These are phyloP conservation scores for Chalciporus sp. DNA, from an alignment of 1,284 basidiomycete genomes.

Conservation along the genomic window DNA sequence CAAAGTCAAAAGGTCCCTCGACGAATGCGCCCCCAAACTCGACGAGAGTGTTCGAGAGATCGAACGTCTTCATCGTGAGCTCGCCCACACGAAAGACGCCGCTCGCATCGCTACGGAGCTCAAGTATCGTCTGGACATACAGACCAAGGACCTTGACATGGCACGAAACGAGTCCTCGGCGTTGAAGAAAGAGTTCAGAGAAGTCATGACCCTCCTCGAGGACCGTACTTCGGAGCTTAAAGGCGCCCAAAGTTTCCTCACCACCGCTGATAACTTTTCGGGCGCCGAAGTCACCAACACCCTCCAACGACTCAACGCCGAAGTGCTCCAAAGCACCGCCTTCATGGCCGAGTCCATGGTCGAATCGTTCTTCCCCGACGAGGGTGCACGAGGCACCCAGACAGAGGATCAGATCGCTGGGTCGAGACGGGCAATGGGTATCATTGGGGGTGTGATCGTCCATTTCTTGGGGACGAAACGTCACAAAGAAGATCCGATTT, in stretches of 20 bases:
- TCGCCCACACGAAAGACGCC: slow-evolving; percentile 19
- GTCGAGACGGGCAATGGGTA: slow-evolving; percentile 23
- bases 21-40: slow-evolving; percentile 19
- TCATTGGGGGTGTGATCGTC: slow-evolving; percentile 25
- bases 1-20: slow-evolving; percentile 24
- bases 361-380: slow-evolving; percentile 28
- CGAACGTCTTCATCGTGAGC: slow-evolving; percentile 19
- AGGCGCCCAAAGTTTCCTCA: slow-evolving; percentile 39
- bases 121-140: slow-evolving; percentile 20
- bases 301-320: slow-evolving; percentile 36
- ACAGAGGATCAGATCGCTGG: slow-evolving; percentile 29
- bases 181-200: slow-evolving; percentile 32
- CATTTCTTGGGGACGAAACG: slow-evolving; percentile 33
- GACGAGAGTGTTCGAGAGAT: slow-evolving; percentile 21
- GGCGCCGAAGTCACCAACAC: slow-evolving; percentile 36
- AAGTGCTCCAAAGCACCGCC: slow-evolving; percentile 38
- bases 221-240: slow-evolving; percentile 39
- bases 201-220: slow-evolving; percentile 29
- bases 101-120: slow-evolving; percentile 18
- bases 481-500: slow-evolving; percentile 35
- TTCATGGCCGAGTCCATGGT: slow-evolving; percentile 39
- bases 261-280: slow-evolving; percentile 33
- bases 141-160: slow-evolving; percentile 21
- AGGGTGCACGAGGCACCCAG: slow-evolving; percentile 4
- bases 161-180: slow-evolving; percentile 34